Base-by-base conservation (phyloP, 2,329 filamentous ascomycete genomes). In the Colletotrichum eleusines region DNA sequence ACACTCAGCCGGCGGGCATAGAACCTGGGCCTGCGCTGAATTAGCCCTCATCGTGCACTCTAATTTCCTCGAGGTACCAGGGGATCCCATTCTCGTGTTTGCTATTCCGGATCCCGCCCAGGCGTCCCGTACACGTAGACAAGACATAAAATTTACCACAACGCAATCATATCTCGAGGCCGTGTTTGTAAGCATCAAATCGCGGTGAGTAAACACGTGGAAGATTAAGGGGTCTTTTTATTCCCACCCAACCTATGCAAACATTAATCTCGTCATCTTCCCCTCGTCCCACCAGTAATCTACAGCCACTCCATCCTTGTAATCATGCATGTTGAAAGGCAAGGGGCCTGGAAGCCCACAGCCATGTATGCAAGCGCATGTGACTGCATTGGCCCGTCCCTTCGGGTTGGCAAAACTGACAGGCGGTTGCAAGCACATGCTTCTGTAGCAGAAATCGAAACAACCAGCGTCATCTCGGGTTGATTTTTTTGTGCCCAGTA, bases 401-500 rank as follows among this genome's bases (percentile, higher is more conserved):
- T 26, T 23, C 26, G 35, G 35, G 55, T 26, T 40, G 23, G 28
- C 44, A 26, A 44, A 40, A 42, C 53, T 31, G 28, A 26, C 62
- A 51, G 20, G 51, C 18, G 51, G 51, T 20, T 14, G 20, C 31
- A 35, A 57, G 20, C 59, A 51, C 44, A 46, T 46, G 14, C 38
- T 33, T 58, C 63, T 40, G 68, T 28, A 63, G 31, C 57, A 54
- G 58, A 40, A 44, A n/a, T n/a, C n/a, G 42, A 48, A 28, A 44
- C 64, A 35, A 58, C 1, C 42, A 42, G 20, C 8, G 50, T 71
- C 64, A 59, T 63, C 58, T 66, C 63, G 55, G 40, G 42, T 66
- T 53, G 61, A 7, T 42, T 63, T 48, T 67, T 68, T 68, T 62
- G 66, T 59, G 68, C 68, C 58, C 58, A 63, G 31, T 60, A 31